Evolutionary conservation across 2,329 filamentous ascomycete genomes (phyloP).

Genomic region (Claviceps paspali): DNA sequence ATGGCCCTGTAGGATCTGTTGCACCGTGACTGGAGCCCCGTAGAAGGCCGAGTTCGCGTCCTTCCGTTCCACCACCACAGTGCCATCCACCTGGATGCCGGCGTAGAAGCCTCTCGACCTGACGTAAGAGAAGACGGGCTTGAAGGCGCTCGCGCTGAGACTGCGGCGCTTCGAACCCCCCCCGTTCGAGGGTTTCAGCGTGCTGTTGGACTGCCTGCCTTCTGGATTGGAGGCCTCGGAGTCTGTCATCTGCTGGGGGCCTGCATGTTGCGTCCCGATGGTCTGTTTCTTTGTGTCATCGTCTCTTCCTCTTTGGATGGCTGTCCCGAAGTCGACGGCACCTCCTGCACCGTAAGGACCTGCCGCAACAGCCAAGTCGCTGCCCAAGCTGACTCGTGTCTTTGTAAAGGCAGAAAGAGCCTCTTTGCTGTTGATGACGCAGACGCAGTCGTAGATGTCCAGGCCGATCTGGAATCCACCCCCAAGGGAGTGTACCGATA

Average conservation of each 20-base stretch:
- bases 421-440: slow-evolving; percentile 66
- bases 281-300: background rate
- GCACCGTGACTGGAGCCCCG: slow-evolving; percentile 37
- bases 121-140: slow-evolving; percentile 52
- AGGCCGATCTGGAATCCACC: slow-evolving; percentile 69
- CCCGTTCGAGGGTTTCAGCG: slow-evolving; percentile 13
- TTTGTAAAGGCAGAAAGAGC: slow-evolving; percentile 65
- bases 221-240: background rate
- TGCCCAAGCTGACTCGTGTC: slow-evolving; percentile 60
- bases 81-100: slow-evolving; percentile 75
- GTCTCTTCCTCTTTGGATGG: slow-evolving; percentile 10
- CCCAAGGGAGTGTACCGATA: slow-evolving; percentile 66
- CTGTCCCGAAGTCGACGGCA: slow-evolving; percentile 43
- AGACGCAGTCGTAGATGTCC: slow-evolving; percentile 80
- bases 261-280: background rate
- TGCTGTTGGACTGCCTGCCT: slow-evolving; percentile 8
- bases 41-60: slow-evolving; percentile 85
- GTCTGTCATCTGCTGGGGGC: background rate
- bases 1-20: slow-evolving; percentile 32
- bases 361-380: slow-evolving; percentile 62
- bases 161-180: slow-evolving; percentile 14
- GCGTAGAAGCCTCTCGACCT: slow-evolving; percentile 84
- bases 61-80: slow-evolving; percentile 69
- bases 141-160: slow-evolving; percentile 14
- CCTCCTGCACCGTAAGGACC: slow-evolving; percentile 57